Evolutionary conservation across 768 basidiomycete species (phyloP).

Genomic region (Steccherinum ochraceum): DNA sequence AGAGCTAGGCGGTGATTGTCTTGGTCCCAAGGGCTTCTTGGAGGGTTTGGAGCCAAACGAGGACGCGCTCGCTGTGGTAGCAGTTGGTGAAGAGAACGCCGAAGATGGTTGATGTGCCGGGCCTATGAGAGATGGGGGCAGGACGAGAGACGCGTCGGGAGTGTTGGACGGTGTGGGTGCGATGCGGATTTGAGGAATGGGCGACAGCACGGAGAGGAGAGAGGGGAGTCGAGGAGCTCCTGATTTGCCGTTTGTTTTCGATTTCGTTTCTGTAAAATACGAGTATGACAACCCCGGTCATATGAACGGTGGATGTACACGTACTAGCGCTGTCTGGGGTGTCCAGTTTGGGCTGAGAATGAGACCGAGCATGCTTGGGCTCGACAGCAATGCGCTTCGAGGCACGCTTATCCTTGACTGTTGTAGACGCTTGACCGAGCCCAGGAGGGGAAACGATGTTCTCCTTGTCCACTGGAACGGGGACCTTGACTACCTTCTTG

Average conservation of each 20-base stretch:
- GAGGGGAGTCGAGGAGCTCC: conserved; percentile 3
- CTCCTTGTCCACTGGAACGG: conserved; percentile 10
- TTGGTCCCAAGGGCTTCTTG: conserved; percentile 7
- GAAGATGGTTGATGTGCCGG: conserved; percentile 7
- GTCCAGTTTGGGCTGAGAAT: conserved; percentile 30
- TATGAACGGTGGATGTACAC: not conserved
- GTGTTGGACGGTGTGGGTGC: not conserved
- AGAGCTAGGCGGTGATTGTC: not conserved
- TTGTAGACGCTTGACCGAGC: not conserved
- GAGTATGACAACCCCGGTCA: not conserved
- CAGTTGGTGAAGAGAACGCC: conserved; percentile 5
- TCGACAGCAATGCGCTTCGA: not conserved
- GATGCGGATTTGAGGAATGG: conserved; percentile 14
- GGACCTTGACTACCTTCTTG: conserved; percentile 13
- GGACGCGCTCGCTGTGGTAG: conserved; percentile 9
- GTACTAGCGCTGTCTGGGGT: conserved; percentile 6
- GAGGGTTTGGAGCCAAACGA: conserved; percentile 5
- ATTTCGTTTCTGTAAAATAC: not conserved
- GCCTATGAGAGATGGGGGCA: not conserved
- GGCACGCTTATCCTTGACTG: not conserved
- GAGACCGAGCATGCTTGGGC: conserved; percentile 19
- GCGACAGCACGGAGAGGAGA: conserved; percentile 16
- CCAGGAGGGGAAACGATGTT: not conserved
- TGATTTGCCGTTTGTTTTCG: not conserved
- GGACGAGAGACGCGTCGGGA: not conserved